phyloP scores from a whole-genome alignment of 2,329 filamentous ascomycete genomes.

The Arthrobotrys iridis region DNA sequence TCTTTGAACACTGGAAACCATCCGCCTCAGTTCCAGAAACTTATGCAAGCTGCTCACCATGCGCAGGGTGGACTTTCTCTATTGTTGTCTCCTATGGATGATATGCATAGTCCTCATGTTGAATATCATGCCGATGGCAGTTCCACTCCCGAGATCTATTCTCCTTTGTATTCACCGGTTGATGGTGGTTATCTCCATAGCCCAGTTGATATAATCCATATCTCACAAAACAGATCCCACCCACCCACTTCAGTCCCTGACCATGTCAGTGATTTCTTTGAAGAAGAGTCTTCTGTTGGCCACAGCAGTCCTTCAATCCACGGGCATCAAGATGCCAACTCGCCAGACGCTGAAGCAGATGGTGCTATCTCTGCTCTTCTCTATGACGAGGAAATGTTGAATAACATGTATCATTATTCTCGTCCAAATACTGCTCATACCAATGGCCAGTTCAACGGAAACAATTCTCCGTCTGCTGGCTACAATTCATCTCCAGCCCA shows the following conservation, averaged over 20 bases:
- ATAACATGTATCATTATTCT: conserved; percentile 53
- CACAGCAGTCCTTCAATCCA: conserved; percentile 53
- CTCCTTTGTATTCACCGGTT: conserved; percentile 49
- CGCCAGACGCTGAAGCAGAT: conserved; percentile 41
- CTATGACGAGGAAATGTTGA: conserved; percentile 53
- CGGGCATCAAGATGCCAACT: conserved; percentile 46
- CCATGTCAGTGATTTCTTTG: conserved; percentile 52
- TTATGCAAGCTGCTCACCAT: conserved; percentile 53
- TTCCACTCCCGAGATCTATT: conserved; percentile 52
- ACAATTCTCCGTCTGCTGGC: conserved; percentile 39
- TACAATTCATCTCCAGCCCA: conserved; percentile 51
- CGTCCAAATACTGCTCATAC: conserved; percentile 47
- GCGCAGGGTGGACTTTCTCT: conserved; percentile 49
- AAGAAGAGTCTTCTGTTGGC: conserved; percentile 51
- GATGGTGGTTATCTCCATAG: conserved; percentile 49
- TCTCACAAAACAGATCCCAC: conserved; percentile 41
- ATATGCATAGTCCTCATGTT: conserved; percentile 52
- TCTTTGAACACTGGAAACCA: conserved; percentile 47
- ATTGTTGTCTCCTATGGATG: conserved; percentile 50
- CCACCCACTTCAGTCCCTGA: conserved; percentile 52
- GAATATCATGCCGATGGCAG: conserved; percentile 47
- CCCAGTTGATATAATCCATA: conserved; percentile 53
- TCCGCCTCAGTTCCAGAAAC: conserved; percentile 53
- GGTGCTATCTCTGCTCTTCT: conserved; percentile 50
- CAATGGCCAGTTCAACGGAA: conserved; percentile 48